Percentiles rank a stretch among this genome's conserved stretches.
phyloP scores from a whole-genome alignment of 352 stramenopile genomes.

The Elongisporangium senticosum region DNA sequence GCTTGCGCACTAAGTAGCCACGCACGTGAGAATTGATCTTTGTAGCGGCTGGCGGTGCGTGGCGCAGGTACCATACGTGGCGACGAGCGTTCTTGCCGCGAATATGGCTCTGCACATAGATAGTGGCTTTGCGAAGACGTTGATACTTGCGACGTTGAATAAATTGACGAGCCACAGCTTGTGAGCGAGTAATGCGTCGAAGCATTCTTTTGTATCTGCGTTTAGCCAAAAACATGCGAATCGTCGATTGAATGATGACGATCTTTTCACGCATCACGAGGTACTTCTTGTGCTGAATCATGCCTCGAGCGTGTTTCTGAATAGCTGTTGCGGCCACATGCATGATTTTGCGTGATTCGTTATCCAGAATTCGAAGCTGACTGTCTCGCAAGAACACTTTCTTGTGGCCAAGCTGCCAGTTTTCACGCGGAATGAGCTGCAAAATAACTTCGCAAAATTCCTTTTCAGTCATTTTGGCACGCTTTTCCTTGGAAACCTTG shows the following conservation, averaged over 20 bases:
- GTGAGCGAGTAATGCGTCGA: conserved; percentile 55
- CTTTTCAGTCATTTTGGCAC: conserved; percentile 54
- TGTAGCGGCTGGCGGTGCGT: conserved; percentile 63
- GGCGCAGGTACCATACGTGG: conserved; percentile 66
- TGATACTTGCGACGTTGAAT: conserved; percentile 68
- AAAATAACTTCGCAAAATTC: conserved; percentile 83
- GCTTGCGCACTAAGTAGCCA: conserved; percentile 56
- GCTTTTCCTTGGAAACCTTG: conserved; percentile 55
- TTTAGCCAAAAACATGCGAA: conserved; percentile 66
- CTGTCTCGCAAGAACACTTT: conserved; percentile 87
- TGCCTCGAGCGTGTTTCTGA: conserved; percentile 68
- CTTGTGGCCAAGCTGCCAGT: conserved; percentile 86
- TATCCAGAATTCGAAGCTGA: conserved; percentile 77
- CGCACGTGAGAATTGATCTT: conserved; percentile 77
- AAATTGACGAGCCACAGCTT: conserved; percentile 68
- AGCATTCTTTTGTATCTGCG: conserved; percentile 43
- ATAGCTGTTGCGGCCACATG: conserved; percentile 68
- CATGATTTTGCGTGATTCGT: conserved; percentile 83
- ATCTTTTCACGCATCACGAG: conserved; percentile 46
- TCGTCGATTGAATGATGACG: conserved; percentile 59
- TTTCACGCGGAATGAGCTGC: conserved; percentile 69
- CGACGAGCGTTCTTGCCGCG: conserved; percentile 68
- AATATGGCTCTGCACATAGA: conserved; percentile 68
- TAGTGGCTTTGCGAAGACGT: conserved; percentile 49
- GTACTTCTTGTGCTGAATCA: conserved; percentile 68